Evolutionary conservation across 352 stramenopile genomes (phyloP), one percentile per base, ranked within the genome.

Genomic region (Phytophthora lateralis): DNA sequence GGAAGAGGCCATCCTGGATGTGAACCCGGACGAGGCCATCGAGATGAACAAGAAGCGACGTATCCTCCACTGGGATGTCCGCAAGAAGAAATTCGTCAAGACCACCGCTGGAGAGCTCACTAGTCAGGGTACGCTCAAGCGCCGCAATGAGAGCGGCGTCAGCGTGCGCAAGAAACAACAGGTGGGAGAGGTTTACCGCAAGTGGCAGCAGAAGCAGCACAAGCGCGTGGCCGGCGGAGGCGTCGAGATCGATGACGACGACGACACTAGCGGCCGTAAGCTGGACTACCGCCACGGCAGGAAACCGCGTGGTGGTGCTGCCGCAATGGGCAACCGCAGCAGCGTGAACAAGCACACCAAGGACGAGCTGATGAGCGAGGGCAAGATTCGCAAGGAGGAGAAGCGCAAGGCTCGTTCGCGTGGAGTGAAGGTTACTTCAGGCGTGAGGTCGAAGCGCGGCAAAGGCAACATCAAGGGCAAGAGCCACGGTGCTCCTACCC

Each of bases 51-150:
- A 98, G 72, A 98, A 98, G 69, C 91, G 98, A n/a, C 83, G 95
- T 20, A 97, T 99, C 73, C 85, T 99, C 71, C 91, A 98, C 75
- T 99, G 97, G 98, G 98, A 99, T 76, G 96, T 95, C 43, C 95
- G 96, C 52, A 99, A 99, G 78, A 97, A 98, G 71, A 97, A 98
- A 67, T 98, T 96, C 60, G 89, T 98, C 47, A 96, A 97, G 74
- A 96, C 90, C 6, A 97, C 90, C 2, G 80, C 97, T 27, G 89
- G 90, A 32, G 95, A 98, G 63, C 75, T 98, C 44, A 94, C 83
- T 15, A 85, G 77, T 29, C 73, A 83, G 26, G 88, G 90, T 18
- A 88, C 80, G 32, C 69, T 93, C 49, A 96, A 96, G 67, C 77
- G 86, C 47, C 81, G 86, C 21, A 96, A 97, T 66, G 79, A 95